Base-by-base conservation (phyloP, 2,329 filamentous ascomycete genomes). In the Fusarium napiforme region DNA sequence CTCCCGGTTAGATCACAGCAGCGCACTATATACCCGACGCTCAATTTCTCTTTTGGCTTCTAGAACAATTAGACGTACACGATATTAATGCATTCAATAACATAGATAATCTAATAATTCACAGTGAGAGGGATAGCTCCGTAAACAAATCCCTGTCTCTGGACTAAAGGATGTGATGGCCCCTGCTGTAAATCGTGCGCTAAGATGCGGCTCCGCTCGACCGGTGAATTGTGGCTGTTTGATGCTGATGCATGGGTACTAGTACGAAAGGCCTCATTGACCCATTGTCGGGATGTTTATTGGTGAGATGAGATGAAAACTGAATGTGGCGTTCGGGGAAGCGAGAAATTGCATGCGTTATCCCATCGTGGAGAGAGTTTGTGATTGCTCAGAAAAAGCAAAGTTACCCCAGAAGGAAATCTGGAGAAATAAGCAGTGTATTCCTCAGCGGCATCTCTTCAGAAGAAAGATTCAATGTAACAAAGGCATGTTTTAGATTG, bases 121-220 rank as follows among this genome's bases (percentile, higher is more conserved):
- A 45, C n/a, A 3, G 0, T 9, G 28, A 61, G n/a, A 23, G 10
- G 19, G 34, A 26, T 9, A 1, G 18, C 9, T 47, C 9, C 26
- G 42, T 21, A 9, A 9, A 18, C 19, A 19, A n/a, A 37, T 21
- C 26, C 39, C 28, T 53, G 36, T n/a, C 18, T 36, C 49, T 60
- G 43, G 40, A 49, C 21, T 19, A 30, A 36, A 46, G 19, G 32
- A 42, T 45, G n/a, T 32, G n/a, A 47, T 39, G n/a, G 36, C n/a
- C 62, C 69, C 12, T 63, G 68, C 40, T 32, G 37, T 18, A 19
- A 28, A 49, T 45, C 40, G 19, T 42, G 36, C 69, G 43, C 60
- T 49, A 60, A 43, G 30, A 49, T 55, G 58, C 70, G 70, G 70
- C 60, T 72, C 70, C 70, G 70, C 69, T 73, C 30, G 56, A 34